Evolutionary conservation across 2,329 filamentous ascomycete species (phyloP), one percentile per base, ranked within the genome.

Genomic region (Colletotrichum theobromicola): DNA sequence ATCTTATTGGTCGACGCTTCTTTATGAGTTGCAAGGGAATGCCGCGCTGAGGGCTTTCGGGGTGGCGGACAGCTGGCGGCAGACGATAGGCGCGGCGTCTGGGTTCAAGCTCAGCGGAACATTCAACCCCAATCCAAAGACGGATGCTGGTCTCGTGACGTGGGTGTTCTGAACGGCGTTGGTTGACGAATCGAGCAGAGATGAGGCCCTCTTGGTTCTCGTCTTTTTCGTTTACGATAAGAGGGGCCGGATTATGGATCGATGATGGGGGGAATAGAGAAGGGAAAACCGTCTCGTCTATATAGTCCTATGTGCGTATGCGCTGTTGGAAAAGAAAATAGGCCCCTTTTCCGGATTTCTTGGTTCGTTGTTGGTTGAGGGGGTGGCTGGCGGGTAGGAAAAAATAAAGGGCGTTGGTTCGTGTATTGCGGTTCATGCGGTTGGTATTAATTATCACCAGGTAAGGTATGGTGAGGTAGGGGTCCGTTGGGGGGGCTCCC

Each of bases 1-100:
- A 83, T 84, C 65, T 79, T 79, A 83, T 83, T 82, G 79, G 81
- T 53, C 24, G 62, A 30, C 15, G 34, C 32, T 46, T 26, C 13
- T 50, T 18, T 50, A 26, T 58, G 55, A 46, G n/a, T 9, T 18
- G 7, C 10, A 12, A 18, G 18, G 16, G 18, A 58, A n/a, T 28
- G 24, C 55, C 34, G 42, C 18, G 70, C 37, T 58, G 67, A 55
- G n/a, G 32, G 18, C 35, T 24, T 57, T 75, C 53, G 67, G 35
- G 58, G 72, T 75, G 72, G 72, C n/a, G 46, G 63, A 21, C 72
- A 75, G 72, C 72, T 75, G 72, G 72, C 63, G 62, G 61, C 72
- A 74, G 72, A 65, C 68, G 62, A 50, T 72, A 72, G 46, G 72
- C 72, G 67, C 72, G 53, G 26, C 32, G 53, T 46, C 42, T 46